phyloP scores from a whole-genome alignment of 805 yeast genomes.

The Pichia thaimueangensis region DNA sequence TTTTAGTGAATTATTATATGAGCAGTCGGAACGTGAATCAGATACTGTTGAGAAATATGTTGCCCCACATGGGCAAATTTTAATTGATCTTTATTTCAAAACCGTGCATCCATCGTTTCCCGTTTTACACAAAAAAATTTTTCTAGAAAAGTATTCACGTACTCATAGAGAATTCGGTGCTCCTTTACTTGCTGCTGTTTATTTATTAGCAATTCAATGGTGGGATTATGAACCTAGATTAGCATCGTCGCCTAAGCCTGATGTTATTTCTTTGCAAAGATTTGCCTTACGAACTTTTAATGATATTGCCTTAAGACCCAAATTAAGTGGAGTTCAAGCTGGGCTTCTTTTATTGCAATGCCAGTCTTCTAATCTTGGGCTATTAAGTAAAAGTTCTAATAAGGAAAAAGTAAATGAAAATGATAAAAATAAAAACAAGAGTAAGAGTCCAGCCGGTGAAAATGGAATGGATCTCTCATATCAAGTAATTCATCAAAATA shows the following conservation, averaged over 20 bases:
- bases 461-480: conserved; percentile 4
- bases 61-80: conserved; percentile 85
- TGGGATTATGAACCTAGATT: conserved; percentile 85
- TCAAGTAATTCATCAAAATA: conserved; percentile 41
- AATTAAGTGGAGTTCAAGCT: conserved; percentile 86
- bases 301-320: conserved; percentile 79
- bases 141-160: conserved; percentile 81
- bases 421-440: background rate
- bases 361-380: conserved; percentile 29
- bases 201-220: conserved; percentile 84
- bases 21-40: conserved; percentile 65
- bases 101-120: conserved; percentile 91
- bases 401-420: background rate
- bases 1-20: conserved; percentile 61
- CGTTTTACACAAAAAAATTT: conserved; percentile 82
- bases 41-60: conserved; percentile 80
- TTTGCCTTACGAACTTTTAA: conserved; percentile 60
- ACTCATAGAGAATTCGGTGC: conserved; percentile 91
- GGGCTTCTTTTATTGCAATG: conserved; percentile 74
- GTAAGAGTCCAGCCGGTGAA: background rate
- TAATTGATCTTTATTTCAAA: conserved; percentile 75
- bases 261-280: conserved; percentile 59
- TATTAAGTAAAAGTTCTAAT: background rate
- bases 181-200: conserved; percentile 85
- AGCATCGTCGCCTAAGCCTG: conserved; percentile 73